Percentiles rank a stretch among this genome's conserved stretches.
Conservation (phyloP, 345 rosid species). For the Boechera stricta region DNA sequence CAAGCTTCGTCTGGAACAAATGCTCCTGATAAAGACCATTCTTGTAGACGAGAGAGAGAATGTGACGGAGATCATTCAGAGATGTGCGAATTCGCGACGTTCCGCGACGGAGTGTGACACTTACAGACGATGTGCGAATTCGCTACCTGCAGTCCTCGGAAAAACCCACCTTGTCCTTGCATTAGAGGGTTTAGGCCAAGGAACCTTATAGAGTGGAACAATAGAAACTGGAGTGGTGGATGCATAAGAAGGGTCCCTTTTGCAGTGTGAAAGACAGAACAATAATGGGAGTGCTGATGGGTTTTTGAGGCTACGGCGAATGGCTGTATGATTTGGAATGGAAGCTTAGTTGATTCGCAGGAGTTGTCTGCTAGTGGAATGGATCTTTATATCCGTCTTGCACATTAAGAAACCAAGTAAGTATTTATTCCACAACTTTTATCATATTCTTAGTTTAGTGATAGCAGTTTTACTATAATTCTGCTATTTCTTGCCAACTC, state of each 20-base stretch:
- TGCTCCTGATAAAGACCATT: too few relatives aligned
- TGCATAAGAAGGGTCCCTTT: conserved; percentile 48
- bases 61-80: too few relatives aligned
- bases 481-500: neutral
- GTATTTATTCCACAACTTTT: conserved; percentile 7
- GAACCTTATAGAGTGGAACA: conserved; percentile 49
- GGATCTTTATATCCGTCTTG: conserved; percentile 55
- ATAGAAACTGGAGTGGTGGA: conserved; percentile 58
- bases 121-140: too few relatives aligned
- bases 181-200: conserved; percentile 61
- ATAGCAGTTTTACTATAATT: neutral
- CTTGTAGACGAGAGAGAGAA: too few relatives aligned
- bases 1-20: too few relatives aligned
- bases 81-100: too few relatives aligned
- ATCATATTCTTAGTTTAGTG: neutral
- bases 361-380: conserved; percentile 45
- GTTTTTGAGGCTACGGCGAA: conserved; percentile 45
- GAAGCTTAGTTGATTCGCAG: conserved; percentile 49
- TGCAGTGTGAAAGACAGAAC: conserved; percentile 49
- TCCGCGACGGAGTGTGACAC: too few relatives aligned
- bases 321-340: conserved; percentile 67
- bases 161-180: conserved; percentile 55
- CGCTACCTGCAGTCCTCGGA: neutral
- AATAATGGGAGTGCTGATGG: conserved; percentile 36
- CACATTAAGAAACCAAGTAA: conserved; percentile 54